A percentile compares a stretch with the other conserved stretches of the same genome.
Evolutionary conservation across 805 yeast species (phyloP).

Genomic region (Candida nitratophila): DNA sequence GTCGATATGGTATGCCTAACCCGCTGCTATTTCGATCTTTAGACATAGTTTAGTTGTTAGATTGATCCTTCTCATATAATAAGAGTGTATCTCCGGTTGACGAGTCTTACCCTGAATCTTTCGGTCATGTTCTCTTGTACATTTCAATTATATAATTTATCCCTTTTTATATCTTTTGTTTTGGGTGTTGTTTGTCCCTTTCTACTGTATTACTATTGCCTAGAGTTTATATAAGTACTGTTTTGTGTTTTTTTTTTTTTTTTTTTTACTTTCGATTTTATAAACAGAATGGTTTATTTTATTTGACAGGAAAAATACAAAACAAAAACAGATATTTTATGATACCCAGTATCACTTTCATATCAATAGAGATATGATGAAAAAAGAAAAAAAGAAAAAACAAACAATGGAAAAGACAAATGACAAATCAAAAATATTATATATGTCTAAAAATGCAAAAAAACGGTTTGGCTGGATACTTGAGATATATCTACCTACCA

Average conservation of each 20-base stretch:
- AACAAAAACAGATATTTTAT: neutral
- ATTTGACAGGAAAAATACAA: neutral
- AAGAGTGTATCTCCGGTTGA: conserved; percentile 49
- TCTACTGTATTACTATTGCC: too few relatives aligned
- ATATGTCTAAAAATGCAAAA: neutral
- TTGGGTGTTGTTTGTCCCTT: neutral
- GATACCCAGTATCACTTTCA: neutral
- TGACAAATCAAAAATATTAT: neutral
- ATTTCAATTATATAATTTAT: conserved; percentile 10
- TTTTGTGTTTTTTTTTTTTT: neutral
- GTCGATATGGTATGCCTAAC: conserved; percentile 2
- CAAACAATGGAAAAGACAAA: neutral
- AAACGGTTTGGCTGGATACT: neutral
- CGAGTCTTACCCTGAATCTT: conserved; percentile 36
- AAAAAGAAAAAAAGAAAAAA: neutral
- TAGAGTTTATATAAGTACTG: neutral
- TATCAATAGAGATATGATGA: too few relatives aligned
- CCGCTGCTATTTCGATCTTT: neutral
- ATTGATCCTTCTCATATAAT: neutral
- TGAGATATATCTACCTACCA: conserved; percentile 11
- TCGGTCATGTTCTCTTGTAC: conserved; percentile 47
- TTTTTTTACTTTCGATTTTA: too few relatives aligned
- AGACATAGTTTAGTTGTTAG: conserved; percentile 1
- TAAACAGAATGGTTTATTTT: neutral
- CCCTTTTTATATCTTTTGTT: too few relatives aligned